Percentiles rank a stretch among this genome's conserved stretches.
Evolutionary conservation across 2,329 filamentous ascomycete genomes (phyloP).

Genomic region (Chrysoporthe deuterocubensis): DNA sequence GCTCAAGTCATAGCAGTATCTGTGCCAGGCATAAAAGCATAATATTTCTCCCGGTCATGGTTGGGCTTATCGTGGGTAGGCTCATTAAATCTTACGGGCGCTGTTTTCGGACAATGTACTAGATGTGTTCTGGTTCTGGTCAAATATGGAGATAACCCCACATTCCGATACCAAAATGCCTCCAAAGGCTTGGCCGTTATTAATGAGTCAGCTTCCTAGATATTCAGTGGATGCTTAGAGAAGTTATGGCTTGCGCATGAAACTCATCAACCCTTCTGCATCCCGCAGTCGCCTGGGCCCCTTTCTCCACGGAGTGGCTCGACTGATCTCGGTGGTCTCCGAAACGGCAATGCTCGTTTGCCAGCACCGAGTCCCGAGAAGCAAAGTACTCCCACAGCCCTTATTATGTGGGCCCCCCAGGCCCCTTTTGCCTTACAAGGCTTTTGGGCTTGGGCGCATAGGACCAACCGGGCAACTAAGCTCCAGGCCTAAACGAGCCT

Average conservation of each 20-base stretch:
- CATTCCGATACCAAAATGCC: too few species aligned
- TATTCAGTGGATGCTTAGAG: background rate
- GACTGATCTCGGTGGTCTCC: constrained; percentile 1
- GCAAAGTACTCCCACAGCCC: background rate
- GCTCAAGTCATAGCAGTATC: too few species aligned
- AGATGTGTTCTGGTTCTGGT: background rate
- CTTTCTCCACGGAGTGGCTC: background rate
- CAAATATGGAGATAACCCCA: background rate
- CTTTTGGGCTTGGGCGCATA: background rate
- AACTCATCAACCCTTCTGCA: background rate
- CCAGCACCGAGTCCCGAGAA: background rate
- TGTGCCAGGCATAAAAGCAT: background rate
- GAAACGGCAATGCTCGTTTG: background rate
- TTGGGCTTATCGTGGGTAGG: background rate
- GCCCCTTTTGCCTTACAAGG: background rate
- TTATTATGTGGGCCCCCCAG: background rate
- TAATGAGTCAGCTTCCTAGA: background rate
- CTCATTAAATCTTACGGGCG: background rate
- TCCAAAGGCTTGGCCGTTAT: background rate
- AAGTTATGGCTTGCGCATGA: background rate
- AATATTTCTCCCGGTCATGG: background rate
- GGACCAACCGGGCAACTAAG: background rate
- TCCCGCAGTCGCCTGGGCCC: background rate
- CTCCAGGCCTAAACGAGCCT: background rate
- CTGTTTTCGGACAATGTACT: background rate